Conservation (phyloP, 768 basidiomycete species). For the Naganishia vaughanmartiniae region DNA sequence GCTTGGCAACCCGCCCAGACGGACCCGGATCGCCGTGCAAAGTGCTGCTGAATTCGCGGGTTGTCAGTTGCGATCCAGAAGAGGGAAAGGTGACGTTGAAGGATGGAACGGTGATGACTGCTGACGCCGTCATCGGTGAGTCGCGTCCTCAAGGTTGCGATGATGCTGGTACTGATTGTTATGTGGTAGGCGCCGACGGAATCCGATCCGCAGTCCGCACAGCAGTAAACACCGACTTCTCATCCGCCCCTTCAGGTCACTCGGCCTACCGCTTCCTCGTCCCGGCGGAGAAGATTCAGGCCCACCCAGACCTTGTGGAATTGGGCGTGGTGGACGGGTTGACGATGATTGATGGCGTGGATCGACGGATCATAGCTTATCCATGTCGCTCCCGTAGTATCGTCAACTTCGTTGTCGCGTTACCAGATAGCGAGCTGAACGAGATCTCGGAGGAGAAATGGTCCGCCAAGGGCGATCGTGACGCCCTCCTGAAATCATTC, state of each 20-base stretch:
- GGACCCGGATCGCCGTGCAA: background rate
- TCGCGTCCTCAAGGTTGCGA: background rate
- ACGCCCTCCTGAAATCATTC: constrained; percentile 34
- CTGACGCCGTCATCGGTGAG: constrained; percentile 35
- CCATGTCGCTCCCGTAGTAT: too few relatives aligned
- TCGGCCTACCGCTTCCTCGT: constrained; percentile 40
- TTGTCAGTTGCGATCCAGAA: constrained; percentile 25
- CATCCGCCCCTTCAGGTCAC: constrained; percentile 35
- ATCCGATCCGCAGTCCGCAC: constrained; percentile 33
- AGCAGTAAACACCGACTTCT: constrained; percentile 28
- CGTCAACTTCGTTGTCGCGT: too few relatives aligned
- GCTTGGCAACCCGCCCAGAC: constrained; percentile 21
- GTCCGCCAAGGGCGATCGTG: constrained; percentile 26
- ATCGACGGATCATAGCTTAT: constrained; percentile 26
- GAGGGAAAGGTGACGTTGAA: constrained; percentile 30
- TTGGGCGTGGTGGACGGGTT: constrained; percentile 15
- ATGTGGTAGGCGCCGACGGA: constrained; percentile 34
- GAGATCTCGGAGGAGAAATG: constrained; percentile 33
- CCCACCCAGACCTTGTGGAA: constrained; percentile 28
- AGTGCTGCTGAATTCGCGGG: constrained; percentile 17
- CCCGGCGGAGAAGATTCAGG: constrained; percentile 21
- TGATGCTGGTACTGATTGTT: background rate
- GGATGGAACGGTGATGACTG: constrained; percentile 26
- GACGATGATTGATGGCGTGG: constrained; percentile 29
- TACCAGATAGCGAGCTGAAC: constrained; percentile 34